Conservation (phyloP, 495 filamentous ascomycete genomes). For the Parachaetomium inaequale region DNA sequence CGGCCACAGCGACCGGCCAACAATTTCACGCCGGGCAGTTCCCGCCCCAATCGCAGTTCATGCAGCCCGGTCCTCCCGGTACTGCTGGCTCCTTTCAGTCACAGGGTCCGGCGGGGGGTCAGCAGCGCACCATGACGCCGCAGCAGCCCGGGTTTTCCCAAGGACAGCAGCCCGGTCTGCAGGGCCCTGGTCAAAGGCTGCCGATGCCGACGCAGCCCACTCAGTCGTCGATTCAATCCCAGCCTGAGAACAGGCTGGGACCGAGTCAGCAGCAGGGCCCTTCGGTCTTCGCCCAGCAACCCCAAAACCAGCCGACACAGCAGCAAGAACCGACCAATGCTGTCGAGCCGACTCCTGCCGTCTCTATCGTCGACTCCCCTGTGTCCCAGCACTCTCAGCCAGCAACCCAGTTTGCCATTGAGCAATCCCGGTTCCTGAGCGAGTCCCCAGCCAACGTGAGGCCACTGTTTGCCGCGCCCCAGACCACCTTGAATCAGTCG, state of each 20-base stretch:
- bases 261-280: constrained; percentile 10
- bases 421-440: constrained; percentile 21
- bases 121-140: constrained; percentile 1
- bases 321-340: constrained; percentile 17
- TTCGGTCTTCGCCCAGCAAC: constrained; percentile 1
- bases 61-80: constrained; percentile 13
- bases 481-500: constrained; percentile 5
- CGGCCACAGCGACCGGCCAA: constrained; percentile 22
- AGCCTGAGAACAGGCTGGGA: constrained; percentile 3
- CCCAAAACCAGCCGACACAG: constrained; percentile 11
- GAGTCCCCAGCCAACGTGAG: constrained; percentile 24
- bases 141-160: constrained; percentile 9
- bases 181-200: constrained; percentile 5
- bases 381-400: constrained; percentile 27
- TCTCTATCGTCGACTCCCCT: constrained; percentile 21
- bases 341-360: constrained; percentile 14
- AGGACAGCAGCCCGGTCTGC: constrained; percentile 7
- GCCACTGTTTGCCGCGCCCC: constrained; percentile 19
- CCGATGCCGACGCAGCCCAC: constrained; percentile 14
- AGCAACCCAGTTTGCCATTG: constrained; percentile 13
- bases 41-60: constrained; percentile 8
- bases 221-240: constrained; percentile 14
- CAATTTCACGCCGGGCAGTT: constrained; percentile 14
- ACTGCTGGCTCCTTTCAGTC: constrained; percentile 3
- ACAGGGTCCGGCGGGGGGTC: constrained; percentile 2